Base-by-base conservation (phyloP, 306 rosid species). In the peach (Prunus persica) region DNA sequence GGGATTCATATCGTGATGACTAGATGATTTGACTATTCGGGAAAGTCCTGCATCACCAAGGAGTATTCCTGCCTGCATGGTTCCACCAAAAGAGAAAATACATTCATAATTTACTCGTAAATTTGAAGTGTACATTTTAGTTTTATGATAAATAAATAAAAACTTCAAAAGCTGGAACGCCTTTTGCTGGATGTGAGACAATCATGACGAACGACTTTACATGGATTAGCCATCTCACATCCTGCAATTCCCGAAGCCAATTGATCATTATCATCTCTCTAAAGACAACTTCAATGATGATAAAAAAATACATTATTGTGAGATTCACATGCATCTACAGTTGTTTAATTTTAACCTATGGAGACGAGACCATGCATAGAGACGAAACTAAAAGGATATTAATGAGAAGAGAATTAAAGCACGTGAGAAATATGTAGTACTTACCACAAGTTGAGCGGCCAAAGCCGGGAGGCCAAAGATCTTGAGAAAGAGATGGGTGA, bases 371-470 rank as follows among this genome's bases (percentile, higher is more conserved):
- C 20, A 8, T 5, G 3, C 11, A 52, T 52, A 52, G 11, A 52
- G 57, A 52, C 2, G 57, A 51, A 51, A 50, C 6, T 1, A 15
- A 50, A 51, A 51, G 19, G 19, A 52, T n/a, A 5, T 16, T 19
- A 15, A 52, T 52, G 10, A 19, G 8, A 7, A 9, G 57, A n/a
- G 8, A 18, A 7, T 52, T 5, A 52, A 41, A 47, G 60, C 67
- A 50, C 12, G 22, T 34, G 72, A 18, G 32, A 52, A 6, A 54
- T 25, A n/a, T n/a, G 8, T 13, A 14, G 9, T 16, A 78, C 81
- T 3, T 79, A 81, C 86, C 28, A 76, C 18, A 50, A 85, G 76
- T 77, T 85, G 80, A 5, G 88, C 76, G 38, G 74, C 80, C 43
- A 85, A 65, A 24, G 55, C 27, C 18, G 84, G 83, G 6, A 79